Conservation (phyloP, 2,329 filamentous ascomycete species). For the Venturia asperata region DNA sequence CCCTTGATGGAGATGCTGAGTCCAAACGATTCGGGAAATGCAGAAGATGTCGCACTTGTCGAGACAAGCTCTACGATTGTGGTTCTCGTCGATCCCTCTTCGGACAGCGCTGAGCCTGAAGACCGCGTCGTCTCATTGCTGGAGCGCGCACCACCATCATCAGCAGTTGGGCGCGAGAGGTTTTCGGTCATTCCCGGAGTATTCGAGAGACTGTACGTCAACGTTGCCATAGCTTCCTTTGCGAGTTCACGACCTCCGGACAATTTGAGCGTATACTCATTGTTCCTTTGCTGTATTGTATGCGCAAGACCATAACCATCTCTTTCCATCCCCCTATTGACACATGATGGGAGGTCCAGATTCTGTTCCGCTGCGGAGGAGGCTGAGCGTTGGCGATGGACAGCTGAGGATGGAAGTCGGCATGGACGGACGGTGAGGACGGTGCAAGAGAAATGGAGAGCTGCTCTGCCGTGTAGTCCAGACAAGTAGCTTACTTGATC, state of each 20-base stretch:
- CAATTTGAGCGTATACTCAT: neutral
- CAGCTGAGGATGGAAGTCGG: neutral
- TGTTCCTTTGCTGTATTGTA: slow-evolving; percentile 9
- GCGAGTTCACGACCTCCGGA: slow-evolving; percentile 5
- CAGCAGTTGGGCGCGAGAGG: neutral
- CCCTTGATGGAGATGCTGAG: slow-evolving; percentile 69
- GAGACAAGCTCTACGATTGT: slow-evolving; percentile 72
- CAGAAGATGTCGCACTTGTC: slow-evolving; percentile 73
- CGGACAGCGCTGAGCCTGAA: neutral
- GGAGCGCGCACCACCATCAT: neutral
- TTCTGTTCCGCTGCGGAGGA: neutral
- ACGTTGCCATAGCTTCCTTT: slow-evolving; percentile 6
- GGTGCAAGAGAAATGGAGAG: neutral
- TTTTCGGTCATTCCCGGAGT: slow-evolving; percentile 8
- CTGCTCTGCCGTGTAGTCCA: neutral
- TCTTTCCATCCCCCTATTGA: slow-evolving; percentile 8
- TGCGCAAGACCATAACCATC: slow-evolving; percentile 8
- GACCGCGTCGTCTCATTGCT: neutral
- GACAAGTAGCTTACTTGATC: neutral
- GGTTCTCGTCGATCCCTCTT: slow-evolving; percentile 13
- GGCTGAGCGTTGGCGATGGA: neutral
- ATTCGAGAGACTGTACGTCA: neutral
- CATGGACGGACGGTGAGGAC: neutral
- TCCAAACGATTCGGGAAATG: slow-evolving; percentile 71
- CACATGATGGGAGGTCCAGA: neutral